Conservation (phyloP, 2,329 filamentous ascomycete genomes). For the Ophiocordyceps australis region DNA sequence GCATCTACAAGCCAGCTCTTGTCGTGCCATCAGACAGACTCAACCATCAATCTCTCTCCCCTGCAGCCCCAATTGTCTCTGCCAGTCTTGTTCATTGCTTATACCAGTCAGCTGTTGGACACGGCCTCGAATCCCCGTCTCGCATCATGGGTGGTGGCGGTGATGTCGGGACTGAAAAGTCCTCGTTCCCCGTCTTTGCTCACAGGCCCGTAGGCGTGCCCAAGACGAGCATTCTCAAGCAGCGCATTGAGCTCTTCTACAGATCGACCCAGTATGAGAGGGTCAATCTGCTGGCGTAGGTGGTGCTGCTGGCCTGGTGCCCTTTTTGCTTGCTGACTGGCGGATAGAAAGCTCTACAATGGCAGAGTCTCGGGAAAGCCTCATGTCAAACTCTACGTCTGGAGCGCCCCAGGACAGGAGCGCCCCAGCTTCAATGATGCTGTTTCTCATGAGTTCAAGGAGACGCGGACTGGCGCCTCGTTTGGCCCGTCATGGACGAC, state of each 20-base stretch:
- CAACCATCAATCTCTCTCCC: no score
- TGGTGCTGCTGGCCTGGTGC: conserved; percentile 2
- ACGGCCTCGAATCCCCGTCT: conserved; percentile 9
- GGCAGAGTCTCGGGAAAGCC: conserved; percentile 41
- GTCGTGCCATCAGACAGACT: no score
- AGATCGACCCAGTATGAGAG: conserved; percentile 59
- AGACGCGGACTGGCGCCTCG: conserved; percentile 54
- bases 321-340: no score
- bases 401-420: conserved; percentile 61
- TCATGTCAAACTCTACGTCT: conserved; percentile 71
- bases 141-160: conserved; percentile 31
- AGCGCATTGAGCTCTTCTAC: conserved; percentile 69
- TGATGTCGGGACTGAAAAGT: conserved; percentile 23
- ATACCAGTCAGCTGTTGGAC: conserved; percentile 13
- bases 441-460: conserved; percentile 51
- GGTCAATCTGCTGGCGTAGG: conserved; percentile 55
- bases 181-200: conserved; percentile 34
- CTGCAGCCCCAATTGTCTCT: no score
- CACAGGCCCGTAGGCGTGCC: conserved; percentile 49
- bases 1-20: no score
- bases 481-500: conserved; percentile 96
- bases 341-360: conserved; percentile 21
- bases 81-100: no score
- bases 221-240: conserved; percentile 71
- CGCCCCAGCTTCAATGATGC: conserved; percentile 81